Conservation (phyloP, 2,329 filamentous ascomycete species). For the Phyllosticta citrichinensis region DNA sequence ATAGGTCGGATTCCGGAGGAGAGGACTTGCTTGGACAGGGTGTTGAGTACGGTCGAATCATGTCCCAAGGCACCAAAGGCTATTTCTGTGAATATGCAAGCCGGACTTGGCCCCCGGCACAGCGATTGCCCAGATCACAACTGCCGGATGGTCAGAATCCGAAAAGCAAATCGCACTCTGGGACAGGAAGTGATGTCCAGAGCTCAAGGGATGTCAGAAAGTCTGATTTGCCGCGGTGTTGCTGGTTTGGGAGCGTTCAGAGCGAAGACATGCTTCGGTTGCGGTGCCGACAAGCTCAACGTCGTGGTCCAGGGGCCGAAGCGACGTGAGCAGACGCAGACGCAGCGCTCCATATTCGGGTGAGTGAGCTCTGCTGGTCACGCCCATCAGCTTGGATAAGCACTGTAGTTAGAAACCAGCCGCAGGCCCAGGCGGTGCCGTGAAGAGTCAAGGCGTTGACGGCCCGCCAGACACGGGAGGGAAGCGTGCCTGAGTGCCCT, state of each 20-base stretch:
- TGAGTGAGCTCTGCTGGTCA: background rate
- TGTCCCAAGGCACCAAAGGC: background rate
- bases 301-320: background rate
- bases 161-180: too few relatives aligned
- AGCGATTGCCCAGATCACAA: background rate
- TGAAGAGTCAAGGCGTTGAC: background rate
- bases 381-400: background rate
- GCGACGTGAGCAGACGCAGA: background rate
- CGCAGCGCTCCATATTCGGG: background rate
- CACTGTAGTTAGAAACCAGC: background rate
- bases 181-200: background rate
- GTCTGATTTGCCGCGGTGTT: background rate
- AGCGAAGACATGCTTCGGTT: background rate
- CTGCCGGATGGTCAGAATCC: background rate
- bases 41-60: background rate
- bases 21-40: background rate
- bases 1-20: background rate
- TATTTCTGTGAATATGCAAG: background rate
- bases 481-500: background rate
- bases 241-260: background rate
- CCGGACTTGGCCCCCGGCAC: background rate
- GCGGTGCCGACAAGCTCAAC: background rate
- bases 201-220: background rate
- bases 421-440: background rate
- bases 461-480: background rate